phyloP scores from a whole-genome alignment of 768 basidiomycete genomes.

The Cytidiella melzeri region DNA sequence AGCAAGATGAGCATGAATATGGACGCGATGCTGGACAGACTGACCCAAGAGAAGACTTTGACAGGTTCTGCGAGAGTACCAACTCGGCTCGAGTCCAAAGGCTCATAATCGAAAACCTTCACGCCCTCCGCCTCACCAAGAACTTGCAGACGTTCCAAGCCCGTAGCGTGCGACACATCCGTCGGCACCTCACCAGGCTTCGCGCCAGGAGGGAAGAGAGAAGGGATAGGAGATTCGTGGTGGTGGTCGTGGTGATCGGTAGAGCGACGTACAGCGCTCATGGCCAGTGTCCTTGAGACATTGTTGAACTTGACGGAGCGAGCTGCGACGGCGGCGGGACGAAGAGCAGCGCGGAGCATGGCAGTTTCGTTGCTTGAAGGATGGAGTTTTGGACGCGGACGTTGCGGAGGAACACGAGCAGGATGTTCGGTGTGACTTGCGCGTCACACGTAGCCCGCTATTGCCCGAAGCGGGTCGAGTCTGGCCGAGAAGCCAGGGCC shows the following conservation, averaged over 20 bases:
- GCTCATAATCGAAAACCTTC: slow-evolving; percentile 83
- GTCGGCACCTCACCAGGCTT: slow-evolving; percentile 73
- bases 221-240: slow-evolving; percentile 38
- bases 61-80: slow-evolving; percentile 88
- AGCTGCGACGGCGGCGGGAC: slow-evolving; percentile 17
- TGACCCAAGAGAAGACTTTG: slow-evolving; percentile 79
- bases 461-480: slow-evolving; percentile 8
- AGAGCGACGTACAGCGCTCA: slow-evolving; percentile 48
- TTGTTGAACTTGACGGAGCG: slow-evolving; percentile 17
- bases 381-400: slow-evolving; percentile 5
- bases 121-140: slow-evolving; percentile 84
- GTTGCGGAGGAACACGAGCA: slow-evolving; percentile 17
- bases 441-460: slow-evolving; percentile 9
- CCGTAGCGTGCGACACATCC: slow-evolving; percentile 88
- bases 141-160: slow-evolving; percentile 93
- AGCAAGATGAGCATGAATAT: too few relatives aligned
- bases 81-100: slow-evolving; percentile 77
- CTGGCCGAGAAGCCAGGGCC: slow-evolving; percentile 5
- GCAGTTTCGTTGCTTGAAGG: not conserved
- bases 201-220: slow-evolving; percentile 68
- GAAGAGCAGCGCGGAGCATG: slow-evolving; percentile 16
- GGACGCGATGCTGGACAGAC: slow-evolving; percentile 27
- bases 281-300: slow-evolving; percentile 50
- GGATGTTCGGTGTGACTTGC: slow-evolving; percentile 14
- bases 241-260: slow-evolving; percentile 26